Conservation (phyloP, 331 rosid genomes). For the Cydonia oblonga region DNA sequence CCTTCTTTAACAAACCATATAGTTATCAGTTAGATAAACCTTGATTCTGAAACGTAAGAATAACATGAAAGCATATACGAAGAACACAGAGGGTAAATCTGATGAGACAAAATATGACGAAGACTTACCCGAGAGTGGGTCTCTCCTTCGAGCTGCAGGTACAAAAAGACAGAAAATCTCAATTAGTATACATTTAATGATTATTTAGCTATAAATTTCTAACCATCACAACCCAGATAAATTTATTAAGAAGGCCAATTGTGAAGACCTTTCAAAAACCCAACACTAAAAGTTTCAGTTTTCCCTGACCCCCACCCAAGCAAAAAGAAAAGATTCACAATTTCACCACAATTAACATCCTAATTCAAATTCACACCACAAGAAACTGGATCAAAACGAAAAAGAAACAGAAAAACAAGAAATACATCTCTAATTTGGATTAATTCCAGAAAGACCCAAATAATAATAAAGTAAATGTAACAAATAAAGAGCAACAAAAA, state of each 20-base stretch:
- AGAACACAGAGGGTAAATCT: not conserved
- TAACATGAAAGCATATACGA: not conserved
- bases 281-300: not conserved
- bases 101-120: not conserved
- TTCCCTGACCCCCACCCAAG: not conserved
- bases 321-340: not conserved
- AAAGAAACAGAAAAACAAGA: too few species aligned
- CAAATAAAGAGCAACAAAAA: not conserved
- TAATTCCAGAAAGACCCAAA: not conserved
- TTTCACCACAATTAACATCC: not conserved
- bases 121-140: slow-evolving; percentile 98
- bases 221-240: not conserved
- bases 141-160: slow-evolving; percentile 99
- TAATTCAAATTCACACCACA: not conserved
- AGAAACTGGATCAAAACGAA: not conserved
- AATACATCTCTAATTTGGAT: not conserved
- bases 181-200: not conserved
- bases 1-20: not conserved
- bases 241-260: not conserved
- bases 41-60: not conserved
- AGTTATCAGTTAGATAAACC: not conserved
- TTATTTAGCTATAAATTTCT: not conserved
- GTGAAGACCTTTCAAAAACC: not conserved
- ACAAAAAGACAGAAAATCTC: slow-evolving; percentile 1
- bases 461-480: not conserved